These are phyloP conservation scores for Mrakia hoshinonis DNA, from an alignment of 768 basidiomycete genomes.

Conservation along the genomic window DNA sequence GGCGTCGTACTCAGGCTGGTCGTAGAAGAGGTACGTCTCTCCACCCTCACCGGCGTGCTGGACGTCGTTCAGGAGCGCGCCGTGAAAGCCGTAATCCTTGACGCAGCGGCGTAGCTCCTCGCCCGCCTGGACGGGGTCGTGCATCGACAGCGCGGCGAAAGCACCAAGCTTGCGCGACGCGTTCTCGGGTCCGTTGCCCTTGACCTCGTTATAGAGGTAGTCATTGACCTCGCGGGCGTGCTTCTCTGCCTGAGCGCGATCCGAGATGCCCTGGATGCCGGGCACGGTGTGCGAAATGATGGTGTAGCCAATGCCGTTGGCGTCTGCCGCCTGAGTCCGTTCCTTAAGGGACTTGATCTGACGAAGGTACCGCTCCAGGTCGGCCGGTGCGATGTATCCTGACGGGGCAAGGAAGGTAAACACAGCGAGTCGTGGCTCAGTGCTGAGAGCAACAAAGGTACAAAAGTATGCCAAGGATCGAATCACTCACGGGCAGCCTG, in stretches of 20 bases:
- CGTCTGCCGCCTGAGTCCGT: slow-evolving; percentile 27
- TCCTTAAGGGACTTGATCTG: neutral
- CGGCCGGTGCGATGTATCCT: no score
- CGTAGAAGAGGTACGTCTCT: slow-evolving; percentile 30
- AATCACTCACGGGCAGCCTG: no score
- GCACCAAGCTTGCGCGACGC: slow-evolving; percentile 3
- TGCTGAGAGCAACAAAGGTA: no score
- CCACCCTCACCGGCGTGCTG: slow-evolving; percentile 28
- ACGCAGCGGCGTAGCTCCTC: slow-evolving; percentile 27
- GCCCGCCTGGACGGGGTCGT: slow-evolving; percentile 29
- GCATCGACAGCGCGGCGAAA: slow-evolving; percentile 30
- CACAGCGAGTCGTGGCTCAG: no score
- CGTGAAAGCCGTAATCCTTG: slow-evolving; percentile 29
- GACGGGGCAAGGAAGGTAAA: no score
- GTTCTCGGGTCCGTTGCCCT: slow-evolving; percentile 14
- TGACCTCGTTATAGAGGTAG: slow-evolving; percentile 28
- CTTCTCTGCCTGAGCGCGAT: slow-evolving; percentile 26
- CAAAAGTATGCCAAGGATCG: no score
- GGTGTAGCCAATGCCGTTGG: slow-evolving; percentile 23
- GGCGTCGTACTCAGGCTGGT: slow-evolving; percentile 14
- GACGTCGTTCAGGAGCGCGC: slow-evolving; percentile 29
- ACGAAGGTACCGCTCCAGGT: no score
- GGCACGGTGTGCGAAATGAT: slow-evolving; percentile 29
- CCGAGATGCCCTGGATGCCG: slow-evolving; percentile 28
- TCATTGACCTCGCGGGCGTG: slow-evolving; percentile 22